A percentile compares a stretch with the other conserved stretches of the same genome.
These are phyloP conservation scores for Posidonia australis DNA, from an alignment of 106 monocot genomes.

Conservation along the genomic window DNA sequence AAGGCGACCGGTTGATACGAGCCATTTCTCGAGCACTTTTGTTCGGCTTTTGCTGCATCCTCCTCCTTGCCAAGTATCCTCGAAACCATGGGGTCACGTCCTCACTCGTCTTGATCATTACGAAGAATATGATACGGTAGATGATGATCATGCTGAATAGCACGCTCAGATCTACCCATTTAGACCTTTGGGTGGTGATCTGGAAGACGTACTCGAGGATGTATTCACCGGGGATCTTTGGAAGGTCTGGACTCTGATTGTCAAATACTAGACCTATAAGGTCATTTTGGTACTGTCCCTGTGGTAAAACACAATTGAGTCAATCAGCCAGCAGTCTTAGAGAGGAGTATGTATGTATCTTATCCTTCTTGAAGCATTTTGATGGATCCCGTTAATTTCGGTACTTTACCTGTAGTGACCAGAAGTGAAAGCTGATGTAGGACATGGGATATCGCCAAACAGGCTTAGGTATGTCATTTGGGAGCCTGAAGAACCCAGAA, in stretches of 20 bases:
- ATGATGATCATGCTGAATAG: slow-evolving; percentile 19
- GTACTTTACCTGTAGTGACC: slow-evolving; percentile 40
- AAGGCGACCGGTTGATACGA: slow-evolving; percentile 11
- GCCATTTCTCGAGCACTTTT: not conserved
- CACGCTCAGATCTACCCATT: slow-evolving; percentile 18
- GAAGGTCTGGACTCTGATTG: slow-evolving; percentile 6
- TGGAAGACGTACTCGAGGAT: slow-evolving; percentile 16
- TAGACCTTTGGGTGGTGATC: slow-evolving; percentile 15
- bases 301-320: not conserved
- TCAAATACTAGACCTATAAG: slow-evolving; percentile 7
- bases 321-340: not conserved
- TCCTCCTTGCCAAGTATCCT: slow-evolving; percentile 15
- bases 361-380: too few species aligned
- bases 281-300: slow-evolving; percentile 23
- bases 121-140: slow-evolving; percentile 24
- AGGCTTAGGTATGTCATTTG: slow-evolving; percentile 64
- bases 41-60: slow-evolving; percentile 4
- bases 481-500: slow-evolving; percentile 69
- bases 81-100: slow-evolving; percentile 21
- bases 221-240: slow-evolving; percentile 20
- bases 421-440: slow-evolving; percentile 76
- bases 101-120: slow-evolving; percentile 20
- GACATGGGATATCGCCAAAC: slow-evolving; percentile 79
- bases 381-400: too few species aligned
- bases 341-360: too few species aligned